These are phyloP conservation scores for Hordeum pubiflorum DNA, from an alignment of 202 grass and related monocot species.

Conservation along the genomic window DNA sequence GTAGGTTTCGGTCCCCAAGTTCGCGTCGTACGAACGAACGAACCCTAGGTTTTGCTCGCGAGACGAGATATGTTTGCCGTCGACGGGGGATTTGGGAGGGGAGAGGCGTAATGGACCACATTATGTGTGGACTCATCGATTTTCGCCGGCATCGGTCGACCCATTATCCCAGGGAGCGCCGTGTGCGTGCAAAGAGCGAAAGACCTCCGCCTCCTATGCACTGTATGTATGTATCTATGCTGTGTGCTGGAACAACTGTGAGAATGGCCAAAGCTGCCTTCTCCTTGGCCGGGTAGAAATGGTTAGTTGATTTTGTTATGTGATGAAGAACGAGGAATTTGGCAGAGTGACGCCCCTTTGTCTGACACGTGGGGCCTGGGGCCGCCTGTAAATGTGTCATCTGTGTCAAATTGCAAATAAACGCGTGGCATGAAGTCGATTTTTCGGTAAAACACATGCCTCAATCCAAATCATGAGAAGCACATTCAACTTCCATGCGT, in stretches of 20 bases:
- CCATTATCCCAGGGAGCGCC: neutral
- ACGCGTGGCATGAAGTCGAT: neutral
- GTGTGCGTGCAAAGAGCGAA: neutral
- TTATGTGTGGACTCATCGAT: neutral
- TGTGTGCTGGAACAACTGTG: too few relatives aligned
- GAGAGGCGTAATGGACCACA: neutral
- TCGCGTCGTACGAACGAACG: neutral
- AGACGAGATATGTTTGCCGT: neutral
- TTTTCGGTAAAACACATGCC: neutral
- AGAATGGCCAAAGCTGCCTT: too few relatives aligned
- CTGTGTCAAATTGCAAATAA: neutral
- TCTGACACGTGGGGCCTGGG: neutral
- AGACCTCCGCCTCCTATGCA: neutral
- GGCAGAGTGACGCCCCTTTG: neutral
- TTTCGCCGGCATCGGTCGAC: neutral
- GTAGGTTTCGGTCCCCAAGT: neutral
- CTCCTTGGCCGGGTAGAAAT: too few relatives aligned
- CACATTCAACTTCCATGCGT: neutral
- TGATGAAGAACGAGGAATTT: neutral
- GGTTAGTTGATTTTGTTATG: neutral
- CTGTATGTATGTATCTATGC: neutral
- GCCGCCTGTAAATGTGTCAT: neutral
- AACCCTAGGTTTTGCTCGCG: neutral
- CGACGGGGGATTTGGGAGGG: neutral
- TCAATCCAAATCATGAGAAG: neutral